Evolutionary conservation across 345 rosid genomes (phyloP).

Genomic region (Cardamine occulta): DNA sequence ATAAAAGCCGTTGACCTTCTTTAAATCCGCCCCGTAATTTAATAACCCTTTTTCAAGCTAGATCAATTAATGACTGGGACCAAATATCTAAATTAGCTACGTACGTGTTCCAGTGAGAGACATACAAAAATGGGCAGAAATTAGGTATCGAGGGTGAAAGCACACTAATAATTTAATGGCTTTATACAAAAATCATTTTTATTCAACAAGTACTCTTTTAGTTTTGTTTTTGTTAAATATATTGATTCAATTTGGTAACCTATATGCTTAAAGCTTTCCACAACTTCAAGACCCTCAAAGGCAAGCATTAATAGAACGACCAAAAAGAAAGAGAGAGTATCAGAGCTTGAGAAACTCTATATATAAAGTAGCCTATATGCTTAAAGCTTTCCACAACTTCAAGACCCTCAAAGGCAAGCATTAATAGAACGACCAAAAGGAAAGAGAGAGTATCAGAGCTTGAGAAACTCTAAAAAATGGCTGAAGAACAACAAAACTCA

Average conservation of each 20-base stretch:
- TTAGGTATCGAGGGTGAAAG: background rate
- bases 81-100: background rate
- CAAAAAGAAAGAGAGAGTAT: background rate
- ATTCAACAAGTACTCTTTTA: constrained; percentile 13
- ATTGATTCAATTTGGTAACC: background rate
- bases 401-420: background rate
- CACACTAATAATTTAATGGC: background rate
- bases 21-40: background rate
- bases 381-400: constrained; percentile 2
- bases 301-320: background rate
- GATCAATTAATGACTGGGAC: background rate
- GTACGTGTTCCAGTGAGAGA: constrained; percentile 23
- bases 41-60: background rate
- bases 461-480: constrained; percentile 22
- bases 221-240: background rate
- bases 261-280: constrained; percentile 8
- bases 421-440: background rate
- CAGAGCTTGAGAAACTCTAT: constrained; percentile 1
- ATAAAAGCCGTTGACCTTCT: background rate
- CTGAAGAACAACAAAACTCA: constrained; percentile 33
- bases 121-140: background rate
- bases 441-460: constrained; percentile 2
- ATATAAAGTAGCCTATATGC: constrained; percentile 19
- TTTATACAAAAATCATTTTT: background rate
- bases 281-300: background rate